phyloP scores from a whole-genome alignment of 495 filamentous ascomycete genomes.

The Aspergillus sclerotioniger region DNA sequence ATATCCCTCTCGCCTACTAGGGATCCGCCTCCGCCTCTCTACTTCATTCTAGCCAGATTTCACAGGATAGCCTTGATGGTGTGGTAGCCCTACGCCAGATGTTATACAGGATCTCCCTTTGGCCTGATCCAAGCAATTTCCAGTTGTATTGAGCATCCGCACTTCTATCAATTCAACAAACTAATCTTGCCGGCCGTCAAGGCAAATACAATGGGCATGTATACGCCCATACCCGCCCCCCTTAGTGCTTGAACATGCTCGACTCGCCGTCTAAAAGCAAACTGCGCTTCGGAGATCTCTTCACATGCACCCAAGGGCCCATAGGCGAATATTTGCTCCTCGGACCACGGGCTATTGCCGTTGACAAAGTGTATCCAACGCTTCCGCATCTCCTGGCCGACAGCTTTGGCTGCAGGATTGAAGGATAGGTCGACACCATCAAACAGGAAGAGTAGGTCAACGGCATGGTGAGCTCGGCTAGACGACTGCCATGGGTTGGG shows the following conservation, averaged over 20 bases:
- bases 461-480: constrained; percentile 43
- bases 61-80: too few species aligned
- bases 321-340: constrained; percentile 29
- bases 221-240: constrained; percentile 30
- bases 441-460: constrained; percentile 45
- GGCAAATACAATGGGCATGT: constrained; percentile 34
- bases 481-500: constrained; percentile 45
- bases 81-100: too few species aligned
- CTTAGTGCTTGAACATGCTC: constrained; percentile 26
- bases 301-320: constrained; percentile 36
- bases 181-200: constrained; percentile 40
- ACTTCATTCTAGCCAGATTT: too few species aligned
- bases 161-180: constrained; percentile 33
- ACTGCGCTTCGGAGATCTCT: constrained; percentile 33
- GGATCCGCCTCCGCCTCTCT: too few species aligned
- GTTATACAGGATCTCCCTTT: too few species aligned
- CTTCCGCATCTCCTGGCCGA: constrained; percentile 34
- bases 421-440: constrained; percentile 32
- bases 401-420: constrained; percentile 30
- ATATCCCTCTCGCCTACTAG: too few species aligned
- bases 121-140: too few species aligned
- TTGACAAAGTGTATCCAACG: constrained; percentile 37
- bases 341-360: constrained; percentile 31
- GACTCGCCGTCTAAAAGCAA: constrained; percentile 31
- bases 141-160: background rate